A percentile compares a stretch with the other conserved stretches of the same genome.
These are phyloP conservation scores for Leccinum pellstonianum DNA, from an alignment of 768 basidiomycete species.

Conservation along the genomic window DNA sequence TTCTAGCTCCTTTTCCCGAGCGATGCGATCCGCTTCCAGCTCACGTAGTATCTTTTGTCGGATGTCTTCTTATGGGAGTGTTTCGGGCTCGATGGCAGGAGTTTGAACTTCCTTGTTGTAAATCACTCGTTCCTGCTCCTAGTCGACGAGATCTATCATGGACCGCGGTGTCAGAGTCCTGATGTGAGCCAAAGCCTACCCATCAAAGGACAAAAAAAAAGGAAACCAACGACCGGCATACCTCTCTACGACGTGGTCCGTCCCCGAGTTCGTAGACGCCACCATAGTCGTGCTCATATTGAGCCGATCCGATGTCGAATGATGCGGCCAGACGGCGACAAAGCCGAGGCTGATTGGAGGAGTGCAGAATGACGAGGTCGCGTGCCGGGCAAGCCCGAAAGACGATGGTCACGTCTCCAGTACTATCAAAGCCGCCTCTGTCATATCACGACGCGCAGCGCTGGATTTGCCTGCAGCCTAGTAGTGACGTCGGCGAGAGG, in stretches of 20 bases:
- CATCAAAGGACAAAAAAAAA: background rate
- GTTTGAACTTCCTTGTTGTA: constrained; percentile 89
- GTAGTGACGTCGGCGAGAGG: background rate
- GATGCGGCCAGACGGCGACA: constrained; percentile 54
- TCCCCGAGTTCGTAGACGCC: constrained; percentile 51
- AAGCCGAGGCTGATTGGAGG: constrained; percentile 37
- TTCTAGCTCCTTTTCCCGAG: constrained; percentile 75
- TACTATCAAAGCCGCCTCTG: constrained; percentile 50
- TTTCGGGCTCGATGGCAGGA: constrained; percentile 56
- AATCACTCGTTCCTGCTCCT: constrained; percentile 79
- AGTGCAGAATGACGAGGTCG: constrained; percentile 46
- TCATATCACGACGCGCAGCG: constrained; percentile 53
- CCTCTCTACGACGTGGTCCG: constrained; percentile 72
- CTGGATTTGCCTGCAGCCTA: constrained; percentile 43
- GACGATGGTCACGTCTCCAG: constrained; percentile 62
- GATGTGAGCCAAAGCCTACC: constrained; percentile 7
- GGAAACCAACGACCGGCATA: constrained; percentile 31
- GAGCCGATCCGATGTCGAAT: constrained; percentile 57
- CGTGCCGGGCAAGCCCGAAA: constrained; percentile 62
- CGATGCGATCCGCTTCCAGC: constrained; percentile 62
- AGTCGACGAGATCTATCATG: constrained; percentile 72
- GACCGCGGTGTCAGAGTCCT: constrained; percentile 65
- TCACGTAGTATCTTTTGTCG: constrained; percentile 65
- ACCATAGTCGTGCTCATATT: constrained; percentile 47
- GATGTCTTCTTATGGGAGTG: constrained; percentile 62